Evolutionary conservation across 768 basidiomycete species (phyloP), one percentile per base, ranked within the genome.

Genomic region (Kwoniella bestiolae): DNA sequence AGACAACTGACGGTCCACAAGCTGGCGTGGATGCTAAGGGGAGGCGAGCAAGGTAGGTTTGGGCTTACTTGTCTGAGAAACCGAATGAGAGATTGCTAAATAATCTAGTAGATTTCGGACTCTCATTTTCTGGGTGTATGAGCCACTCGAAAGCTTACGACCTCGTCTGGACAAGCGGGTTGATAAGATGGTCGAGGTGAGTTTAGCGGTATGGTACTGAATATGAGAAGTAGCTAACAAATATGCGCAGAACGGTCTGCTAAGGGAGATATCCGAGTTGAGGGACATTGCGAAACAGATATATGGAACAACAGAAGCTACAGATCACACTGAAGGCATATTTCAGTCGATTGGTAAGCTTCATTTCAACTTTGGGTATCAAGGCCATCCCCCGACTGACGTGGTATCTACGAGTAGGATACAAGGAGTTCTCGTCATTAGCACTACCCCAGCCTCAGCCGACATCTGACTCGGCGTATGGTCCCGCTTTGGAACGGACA

Each of bases 61-160:
- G 14, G 8, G n/a, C 3, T 1, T 31, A 16, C 35, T 6, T 3
- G 7, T 65, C 49, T 18, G 52, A 4, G 31, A 52, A 45, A 62
- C 47, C 16, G 23, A 8, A 7, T 11, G 18, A 8, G 18, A 57
- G 46, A n/a, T n/a, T n/a, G 32, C 18, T 63, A 28, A 59, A 11
- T 7, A 44, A 41, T 34, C 12, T 16, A 31, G 5, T 75, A 95
- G 93, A 77, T 98, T 90, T 80, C 86, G 86, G 7, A 90, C 92
- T 0, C 83, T 99, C 29, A 89, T 89, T 56, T 90, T 97, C 79
- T 99, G 96, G 96, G 82, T 98, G 8, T 91, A 90, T 67, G 89
- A 92, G 0, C 86, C 90, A 26, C 85, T 87, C 2, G 83, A 85
- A 1, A 79, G 82, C 1, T 82, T 98, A 14, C 84, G 88, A 46